Conservation (phyloP, 768 basidiomycete species). For the Boletus rubroflammeus region DNA sequence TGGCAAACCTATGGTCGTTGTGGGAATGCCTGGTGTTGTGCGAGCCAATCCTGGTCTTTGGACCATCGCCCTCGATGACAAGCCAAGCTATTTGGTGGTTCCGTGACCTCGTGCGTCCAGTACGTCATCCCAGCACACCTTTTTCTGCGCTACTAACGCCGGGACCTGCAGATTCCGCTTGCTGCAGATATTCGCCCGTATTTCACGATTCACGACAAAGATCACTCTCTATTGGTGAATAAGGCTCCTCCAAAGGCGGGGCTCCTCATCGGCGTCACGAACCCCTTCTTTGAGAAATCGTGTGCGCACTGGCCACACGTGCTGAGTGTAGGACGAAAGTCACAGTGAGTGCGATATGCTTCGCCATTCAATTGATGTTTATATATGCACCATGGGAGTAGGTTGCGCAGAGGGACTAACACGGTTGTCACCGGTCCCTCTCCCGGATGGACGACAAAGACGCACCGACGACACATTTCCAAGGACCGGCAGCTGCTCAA, state of each 20-base stretch:
- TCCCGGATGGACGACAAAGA: slow-evolving; percentile 75
- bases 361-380: neutral
- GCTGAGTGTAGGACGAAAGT: slow-evolving; percentile 59
- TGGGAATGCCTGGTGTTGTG: slow-evolving; percentile 94
- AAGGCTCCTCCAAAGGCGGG: slow-evolving; percentile 77
- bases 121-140: slow-evolving; percentile 32
- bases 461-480: slow-evolving; percentile 79
- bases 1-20: slow-evolving; percentile 72
- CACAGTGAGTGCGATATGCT: slow-evolving; percentile 35
- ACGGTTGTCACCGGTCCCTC: slow-evolving; percentile 42
- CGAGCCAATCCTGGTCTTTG: slow-evolving; percentile 86
- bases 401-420: slow-evolving; percentile 4
- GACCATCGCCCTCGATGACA: slow-evolving; percentile 71
- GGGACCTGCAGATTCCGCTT: slow-evolving; percentile 62
- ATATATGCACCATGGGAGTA: neutral
- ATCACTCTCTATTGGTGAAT: slow-evolving; percentile 71
- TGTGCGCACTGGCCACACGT: slow-evolving; percentile 87
- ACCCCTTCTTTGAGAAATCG: slow-evolving; percentile 77
- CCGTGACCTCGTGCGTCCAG: slow-evolving; percentile 80
- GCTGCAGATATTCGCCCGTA: slow-evolving; percentile 88
- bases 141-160: neutral
- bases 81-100: slow-evolving; percentile 94
- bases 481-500: slow-evolving; percentile 78
- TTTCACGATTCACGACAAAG: slow-evolving; percentile 94
- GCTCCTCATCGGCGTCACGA: slow-evolving; percentile 79